A percentile compares a stretch with the other conserved stretches of the same genome.
Evolutionary conservation across 495 filamentous ascomycete species (phyloP).

Genomic region (Elasticomyces elasticus): DNA sequence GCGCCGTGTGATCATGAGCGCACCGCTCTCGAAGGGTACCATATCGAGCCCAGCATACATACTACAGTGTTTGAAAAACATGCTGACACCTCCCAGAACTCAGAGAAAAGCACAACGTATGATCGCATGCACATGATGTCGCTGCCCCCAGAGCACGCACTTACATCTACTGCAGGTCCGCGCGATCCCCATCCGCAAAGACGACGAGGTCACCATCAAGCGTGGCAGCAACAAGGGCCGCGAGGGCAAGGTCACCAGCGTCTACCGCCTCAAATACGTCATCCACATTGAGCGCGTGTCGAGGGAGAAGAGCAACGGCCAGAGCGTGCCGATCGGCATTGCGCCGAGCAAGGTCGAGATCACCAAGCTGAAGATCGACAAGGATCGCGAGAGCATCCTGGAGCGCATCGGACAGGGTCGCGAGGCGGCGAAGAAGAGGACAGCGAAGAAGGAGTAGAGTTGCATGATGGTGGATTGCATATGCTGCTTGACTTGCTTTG

Average conservation of each 20-base stretch:
- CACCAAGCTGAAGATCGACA: conserved; percentile 96
- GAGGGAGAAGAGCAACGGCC: conserved; percentile 89
- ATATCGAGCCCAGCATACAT: neutral
- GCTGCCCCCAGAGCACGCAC: conserved; percentile 23
- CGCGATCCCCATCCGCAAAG: conserved; percentile 94
- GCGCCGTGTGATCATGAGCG: conserved; percentile 88
- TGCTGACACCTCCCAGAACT: conserved; percentile 48
- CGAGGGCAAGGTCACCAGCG: conserved; percentile 86
- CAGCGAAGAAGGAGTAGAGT: conserved; percentile 21
- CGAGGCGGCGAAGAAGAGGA: conserved; percentile 45
- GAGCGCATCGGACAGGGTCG: conserved; percentile 72
- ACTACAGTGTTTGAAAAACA: neutral
- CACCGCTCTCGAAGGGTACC: conserved; percentile 66
- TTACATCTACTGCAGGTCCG: conserved; percentile 54
- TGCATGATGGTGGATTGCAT: neutral
- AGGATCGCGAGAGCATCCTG: conserved; percentile 92
- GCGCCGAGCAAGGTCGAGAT: conserved; percentile 88
- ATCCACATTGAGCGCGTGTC: conserved; percentile 86
- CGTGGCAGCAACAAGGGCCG: conserved; percentile 89
- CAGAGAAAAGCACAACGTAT: conserved; percentile 87
- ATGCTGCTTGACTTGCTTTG: neutral
- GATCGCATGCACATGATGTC: conserved; percentile 16
- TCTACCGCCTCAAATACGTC: conserved; percentile 90
- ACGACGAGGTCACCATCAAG: conserved; percentile 85
- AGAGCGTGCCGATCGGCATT: conserved; percentile 79